Percentiles rank a stretch among this genome's conserved stretches.
Conservation (phyloP, 352 stramenopile genomes). For the Lagenidium giganteum region DNA sequence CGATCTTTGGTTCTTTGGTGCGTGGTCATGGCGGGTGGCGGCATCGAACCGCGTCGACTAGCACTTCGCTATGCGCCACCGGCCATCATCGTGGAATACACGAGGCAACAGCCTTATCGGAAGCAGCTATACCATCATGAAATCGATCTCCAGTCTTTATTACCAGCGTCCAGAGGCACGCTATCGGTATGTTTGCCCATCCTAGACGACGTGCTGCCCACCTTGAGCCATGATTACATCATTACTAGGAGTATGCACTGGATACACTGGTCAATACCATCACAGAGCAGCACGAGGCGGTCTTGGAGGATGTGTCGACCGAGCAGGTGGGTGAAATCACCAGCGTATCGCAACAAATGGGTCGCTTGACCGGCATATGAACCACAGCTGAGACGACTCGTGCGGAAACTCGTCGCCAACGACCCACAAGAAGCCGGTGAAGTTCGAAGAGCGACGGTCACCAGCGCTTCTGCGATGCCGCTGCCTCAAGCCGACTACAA, state of each 20-base stretch:
- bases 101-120: constrained; percentile 14
- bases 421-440: not conserved
- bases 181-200: constrained; percentile 10
- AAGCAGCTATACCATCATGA: constrained; percentile 55
- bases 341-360: not conserved
- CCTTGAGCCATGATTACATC: too few relatives aligned
- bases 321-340: constrained; percentile 21
- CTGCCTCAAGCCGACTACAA: constrained; percentile 77
- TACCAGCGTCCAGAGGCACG: constrained; percentile 10
- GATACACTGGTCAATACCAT: constrained; percentile 34
- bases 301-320: constrained; percentile 36
- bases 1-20: not conserved
- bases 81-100: constrained; percentile 59
- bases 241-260: constrained; percentile 7
- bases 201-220: too few relatives aligned
- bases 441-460: not conserved
- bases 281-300: constrained; percentile 25
- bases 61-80: constrained; percentile 50
- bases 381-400: constrained; percentile 39
- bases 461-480: too few relatives aligned
- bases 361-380: not conserved
- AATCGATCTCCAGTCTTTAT: constrained; percentile 33
- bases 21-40: constrained; percentile 4
- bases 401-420: constrained; percentile 31
- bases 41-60: constrained; percentile 42